Conservation (phyloP, 2,329 filamentous ascomycete genomes). For the Ceratocystis cacaofunesta region DNA sequence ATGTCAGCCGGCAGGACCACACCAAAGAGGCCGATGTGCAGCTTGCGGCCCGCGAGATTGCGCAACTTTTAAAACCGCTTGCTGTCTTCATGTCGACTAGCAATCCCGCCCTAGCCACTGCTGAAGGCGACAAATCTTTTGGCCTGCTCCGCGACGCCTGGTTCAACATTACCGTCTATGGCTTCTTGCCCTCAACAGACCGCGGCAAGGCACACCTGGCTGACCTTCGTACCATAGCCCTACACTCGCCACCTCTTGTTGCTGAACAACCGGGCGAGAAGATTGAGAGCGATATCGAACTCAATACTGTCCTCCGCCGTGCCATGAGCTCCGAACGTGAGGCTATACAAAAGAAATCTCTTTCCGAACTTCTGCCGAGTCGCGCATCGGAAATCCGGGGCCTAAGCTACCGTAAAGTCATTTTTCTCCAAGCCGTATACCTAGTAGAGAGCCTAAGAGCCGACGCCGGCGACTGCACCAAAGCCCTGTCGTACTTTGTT, state of each 20-base stretch:
- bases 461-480: constrained; percentile 75
- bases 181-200: constrained; percentile 62
- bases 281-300: constrained; percentile 87
- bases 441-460: constrained; percentile 80
- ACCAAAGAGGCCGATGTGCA: constrained; percentile 66
- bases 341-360: constrained; percentile 61
- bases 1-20: constrained; percentile 59
- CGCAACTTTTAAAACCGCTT: constrained; percentile 74
- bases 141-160: constrained; percentile 76
- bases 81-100: constrained; percentile 64
- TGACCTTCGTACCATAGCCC: constrained; percentile 70
- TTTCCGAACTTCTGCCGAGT: constrained; percentile 58
- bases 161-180: constrained; percentile 96
- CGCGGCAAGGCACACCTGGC: constrained; percentile 57
- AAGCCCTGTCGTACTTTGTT: constrained; percentile 82
- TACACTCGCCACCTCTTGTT: constrained; percentile 75
- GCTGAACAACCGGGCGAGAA: constrained; percentile 79
- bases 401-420: constrained; percentile 75
- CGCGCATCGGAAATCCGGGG: constrained; percentile 65
- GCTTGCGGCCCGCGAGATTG: constrained; percentile 73
- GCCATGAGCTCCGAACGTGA: constrained; percentile 71
- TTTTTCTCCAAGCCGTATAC: constrained; percentile 83
- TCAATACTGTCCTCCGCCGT: constrained; percentile 82
- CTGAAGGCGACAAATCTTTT: constrained; percentile 48
- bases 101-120: constrained; percentile 37